A percentile compares a stretch with the other conserved stretches of the same genome.
These are phyloP conservation scores for Erucastrum elatum DNA, from an alignment of 345 rosid species.

Conservation along the genomic window DNA sequence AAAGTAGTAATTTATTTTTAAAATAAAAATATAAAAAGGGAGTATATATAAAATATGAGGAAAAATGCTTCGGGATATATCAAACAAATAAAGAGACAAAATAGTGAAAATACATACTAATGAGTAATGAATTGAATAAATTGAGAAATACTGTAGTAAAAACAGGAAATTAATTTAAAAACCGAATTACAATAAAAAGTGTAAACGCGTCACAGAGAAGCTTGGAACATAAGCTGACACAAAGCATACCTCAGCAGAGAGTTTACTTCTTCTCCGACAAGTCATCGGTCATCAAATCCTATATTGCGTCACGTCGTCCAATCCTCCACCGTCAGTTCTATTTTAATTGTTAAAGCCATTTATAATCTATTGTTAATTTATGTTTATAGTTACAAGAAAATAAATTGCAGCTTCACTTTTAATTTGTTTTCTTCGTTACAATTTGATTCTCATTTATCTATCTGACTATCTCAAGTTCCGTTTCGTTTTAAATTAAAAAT, in stretches of 20 bases:
- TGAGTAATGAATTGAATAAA: too few relatives aligned
- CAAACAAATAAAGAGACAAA: too few relatives aligned
- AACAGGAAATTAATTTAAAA: neutral
- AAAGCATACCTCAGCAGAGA: conserved; percentile 39
- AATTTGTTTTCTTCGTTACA: neutral
- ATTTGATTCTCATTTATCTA: neutral
- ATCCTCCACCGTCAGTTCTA: neutral
- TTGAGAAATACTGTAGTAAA: too few relatives aligned
- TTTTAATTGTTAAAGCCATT: neutral
- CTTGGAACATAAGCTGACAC: conserved; percentile 42
- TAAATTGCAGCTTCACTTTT: neutral
- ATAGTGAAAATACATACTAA: too few relatives aligned
- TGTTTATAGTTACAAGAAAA: neutral
- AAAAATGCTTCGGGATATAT: too few relatives aligned
- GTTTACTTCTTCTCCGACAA: conserved; percentile 41
- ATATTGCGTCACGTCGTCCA: neutral
- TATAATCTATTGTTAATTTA: neutral
- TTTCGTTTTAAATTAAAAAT: neutral
- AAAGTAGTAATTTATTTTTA: too few relatives aligned
- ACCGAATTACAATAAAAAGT: neutral
- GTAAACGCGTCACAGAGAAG: conserved; percentile 3
- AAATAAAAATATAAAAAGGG: too few relatives aligned
- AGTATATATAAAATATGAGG: too few relatives aligned
- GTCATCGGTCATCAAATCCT: conserved; percentile 27
- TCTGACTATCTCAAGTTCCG: neutral